Evolutionary conservation across 495 filamentous ascomycete genomes (phyloP), one percentile per base, ranked within the genome.

Genomic region (Extremus antarcticus): DNA sequence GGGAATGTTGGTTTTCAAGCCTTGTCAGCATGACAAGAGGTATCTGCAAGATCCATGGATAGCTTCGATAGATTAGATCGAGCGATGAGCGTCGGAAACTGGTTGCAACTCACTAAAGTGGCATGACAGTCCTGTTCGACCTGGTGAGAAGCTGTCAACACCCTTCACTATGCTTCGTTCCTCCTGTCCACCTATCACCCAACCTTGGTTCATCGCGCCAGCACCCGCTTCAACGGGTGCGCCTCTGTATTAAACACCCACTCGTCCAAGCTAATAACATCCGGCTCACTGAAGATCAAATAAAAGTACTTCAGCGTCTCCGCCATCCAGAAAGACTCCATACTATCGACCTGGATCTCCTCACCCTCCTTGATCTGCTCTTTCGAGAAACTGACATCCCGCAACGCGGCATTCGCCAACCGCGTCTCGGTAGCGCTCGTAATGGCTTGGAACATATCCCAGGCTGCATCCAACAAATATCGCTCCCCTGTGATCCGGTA

Each of bases 361-460:
- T 53, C 50, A 4, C 51, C 55, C 10, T 54, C 50, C 17, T 22
- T 49, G 8, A 62, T 47, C 43, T 53, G 24, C 32, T 53, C 51
- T 20, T 21, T 38, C 13, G 57, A 40, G 21, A 53, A 50, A 25
- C 57, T 70, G 23, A 71, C 62, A 52, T 72, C 70, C 3, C 23
- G 43, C 52, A 72, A 41, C 32, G 60, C 64, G 2, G 67, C 66
- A 51, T 69, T 69, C 7, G 69, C 70, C 20, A 63, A 61, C n/a
- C 51, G 25, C 10, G 67, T 68, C 55, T 65, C 57, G 22, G 66
- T 70, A n/a, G 62, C 45, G 49, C 58, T 65, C 9, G 63, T 54
- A 43, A 90, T 81, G 32, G 75, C 74, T 47, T 73, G 65, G 64
- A 87, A 91, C 84, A 91, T 90, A 20, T 74, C 73, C 87, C 87